Conservation (phyloP, 2,329 filamentous ascomycete species). For the Hymenoscyphus occultus region DNA sequence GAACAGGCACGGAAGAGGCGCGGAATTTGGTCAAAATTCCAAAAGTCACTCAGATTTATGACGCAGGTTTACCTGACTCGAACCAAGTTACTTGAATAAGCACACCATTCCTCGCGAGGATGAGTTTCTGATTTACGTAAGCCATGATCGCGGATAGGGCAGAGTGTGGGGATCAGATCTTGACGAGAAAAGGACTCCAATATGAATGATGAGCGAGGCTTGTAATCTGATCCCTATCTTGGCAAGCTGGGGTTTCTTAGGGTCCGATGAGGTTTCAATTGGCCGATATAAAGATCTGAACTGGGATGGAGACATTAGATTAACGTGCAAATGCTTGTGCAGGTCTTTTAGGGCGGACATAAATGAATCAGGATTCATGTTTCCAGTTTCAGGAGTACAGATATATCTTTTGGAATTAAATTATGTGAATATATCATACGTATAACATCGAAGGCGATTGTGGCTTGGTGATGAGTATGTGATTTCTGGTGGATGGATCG, state of each 20-base stretch:
- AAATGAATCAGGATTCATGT: background rate
- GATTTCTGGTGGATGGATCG: background rate
- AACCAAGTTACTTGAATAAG: background rate
- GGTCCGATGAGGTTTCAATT: background rate
- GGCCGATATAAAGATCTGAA: background rate
- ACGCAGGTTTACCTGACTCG: background rate
- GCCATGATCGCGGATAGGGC: background rate
- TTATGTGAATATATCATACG: background rate
- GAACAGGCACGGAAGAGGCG: background rate
- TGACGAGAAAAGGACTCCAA: background rate
- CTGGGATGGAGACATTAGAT: background rate
- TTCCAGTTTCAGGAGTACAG: background rate
- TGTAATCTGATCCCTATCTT: background rate
- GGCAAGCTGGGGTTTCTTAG: background rate
- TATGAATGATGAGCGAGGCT: background rate
- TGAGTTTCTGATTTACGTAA: background rate
- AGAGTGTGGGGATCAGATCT: background rate
- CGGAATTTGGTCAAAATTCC: background rate
- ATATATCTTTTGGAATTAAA: background rate
- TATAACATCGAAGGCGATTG: background rate
- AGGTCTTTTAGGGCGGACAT: background rate
- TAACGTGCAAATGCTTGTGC: background rate
- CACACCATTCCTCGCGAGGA: background rate
- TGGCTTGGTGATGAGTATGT: background rate
- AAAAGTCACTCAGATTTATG: background rate